phyloP scores from a whole-genome alignment of 352 stramenopile species.

The Pythium scleroteichum region DNA sequence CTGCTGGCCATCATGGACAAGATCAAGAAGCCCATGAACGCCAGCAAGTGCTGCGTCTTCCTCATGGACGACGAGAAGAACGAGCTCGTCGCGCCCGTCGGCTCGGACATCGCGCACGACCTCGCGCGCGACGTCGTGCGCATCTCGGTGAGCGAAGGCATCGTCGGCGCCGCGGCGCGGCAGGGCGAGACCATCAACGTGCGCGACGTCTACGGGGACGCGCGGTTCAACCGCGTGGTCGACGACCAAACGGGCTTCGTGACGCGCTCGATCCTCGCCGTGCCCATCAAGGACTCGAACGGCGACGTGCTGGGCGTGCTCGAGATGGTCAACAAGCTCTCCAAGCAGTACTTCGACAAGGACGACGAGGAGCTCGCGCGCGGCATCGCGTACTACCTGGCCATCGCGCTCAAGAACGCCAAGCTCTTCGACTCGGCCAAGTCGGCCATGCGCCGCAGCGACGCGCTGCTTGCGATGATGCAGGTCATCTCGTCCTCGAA shows the following conservation, averaged over 20 bases:
- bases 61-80: slow-evolving; percentile 55
- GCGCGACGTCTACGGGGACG: slow-evolving; percentile 63
- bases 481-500: slow-evolving; percentile 53
- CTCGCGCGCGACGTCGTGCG: slow-evolving; percentile 47
- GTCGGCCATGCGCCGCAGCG: slow-evolving; percentile 58
- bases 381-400: slow-evolving; percentile 66
- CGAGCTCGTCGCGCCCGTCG: slow-evolving; percentile 56
- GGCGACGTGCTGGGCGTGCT: slow-evolving; percentile 66
- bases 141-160: slow-evolving; percentile 52
- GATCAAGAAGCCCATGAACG: slow-evolving; percentile 54
- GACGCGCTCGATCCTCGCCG: slow-evolving; percentile 72
- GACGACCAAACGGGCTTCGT: slow-evolving; percentile 65
- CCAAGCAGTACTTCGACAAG: slow-evolving; percentile 72
- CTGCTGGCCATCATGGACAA: slow-evolving; percentile 52
- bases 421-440: slow-evolving; percentile 61
- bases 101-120: slow-evolving; percentile 44
- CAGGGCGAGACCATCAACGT: slow-evolving; percentile 79
- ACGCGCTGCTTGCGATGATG: slow-evolving; percentile 63
- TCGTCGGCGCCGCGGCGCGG: slow-evolving; percentile 59
- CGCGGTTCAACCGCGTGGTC: slow-evolving; percentile 63
- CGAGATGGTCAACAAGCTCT: slow-evolving; percentile 66
- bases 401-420: slow-evolving; percentile 69
- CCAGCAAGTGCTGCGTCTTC: slow-evolving; percentile 67
- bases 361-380: slow-evolving; percentile 66
- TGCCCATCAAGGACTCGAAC: slow-evolving; percentile 79